Conservation (phyloP, 805 yeast genomes). For the Hanseniaspora singularis region DNA sequence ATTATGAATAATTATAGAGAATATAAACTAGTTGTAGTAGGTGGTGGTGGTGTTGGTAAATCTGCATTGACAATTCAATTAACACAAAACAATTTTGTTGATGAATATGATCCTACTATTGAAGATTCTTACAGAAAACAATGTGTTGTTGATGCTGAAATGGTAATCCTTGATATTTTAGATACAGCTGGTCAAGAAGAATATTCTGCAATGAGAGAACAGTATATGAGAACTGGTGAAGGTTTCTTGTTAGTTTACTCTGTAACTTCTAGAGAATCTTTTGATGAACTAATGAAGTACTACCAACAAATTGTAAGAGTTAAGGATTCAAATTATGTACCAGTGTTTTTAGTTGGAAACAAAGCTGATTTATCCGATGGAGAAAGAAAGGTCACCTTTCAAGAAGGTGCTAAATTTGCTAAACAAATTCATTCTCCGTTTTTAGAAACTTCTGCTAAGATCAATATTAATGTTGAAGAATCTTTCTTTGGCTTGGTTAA, state of each 20-base stretch:
- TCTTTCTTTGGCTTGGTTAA: constrained; percentile 63
- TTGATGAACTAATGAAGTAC: constrained; percentile 73
- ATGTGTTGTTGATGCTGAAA: constrained; percentile 69
- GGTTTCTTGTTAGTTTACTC: constrained; percentile 85
- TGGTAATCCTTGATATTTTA: constrained; percentile 69
- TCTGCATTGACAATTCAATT: constrained; percentile 90
- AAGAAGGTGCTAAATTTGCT: constrained; percentile 54
- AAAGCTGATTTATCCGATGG: constrained; percentile 57
- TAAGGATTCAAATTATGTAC: constrained; percentile 64
- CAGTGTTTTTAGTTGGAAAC: constrained; percentile 69
- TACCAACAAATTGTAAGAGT: constrained; percentile 69
- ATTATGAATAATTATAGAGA: constrained; percentile 42
- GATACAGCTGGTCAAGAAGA: constrained; percentile 99
- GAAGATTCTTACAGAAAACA: constrained; percentile 87
- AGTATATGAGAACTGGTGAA: constrained; percentile 92
- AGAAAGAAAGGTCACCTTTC: constrained; percentile 60
- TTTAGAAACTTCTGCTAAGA: constrained; percentile 88
- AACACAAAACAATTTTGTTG: constrained; percentile 89
- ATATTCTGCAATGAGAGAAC: constrained; percentile 85
- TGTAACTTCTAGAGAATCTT: constrained; percentile 71
- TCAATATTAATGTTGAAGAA: constrained; percentile 78
- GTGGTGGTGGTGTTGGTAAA: constrained; percentile 98
- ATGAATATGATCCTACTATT: constrained; percentile 96
- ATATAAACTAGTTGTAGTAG: constrained; percentile 88
- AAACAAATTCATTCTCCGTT: constrained; percentile 57